Conservation (phyloP, 129 eudicot species). For the Solidago caesia region DNA sequence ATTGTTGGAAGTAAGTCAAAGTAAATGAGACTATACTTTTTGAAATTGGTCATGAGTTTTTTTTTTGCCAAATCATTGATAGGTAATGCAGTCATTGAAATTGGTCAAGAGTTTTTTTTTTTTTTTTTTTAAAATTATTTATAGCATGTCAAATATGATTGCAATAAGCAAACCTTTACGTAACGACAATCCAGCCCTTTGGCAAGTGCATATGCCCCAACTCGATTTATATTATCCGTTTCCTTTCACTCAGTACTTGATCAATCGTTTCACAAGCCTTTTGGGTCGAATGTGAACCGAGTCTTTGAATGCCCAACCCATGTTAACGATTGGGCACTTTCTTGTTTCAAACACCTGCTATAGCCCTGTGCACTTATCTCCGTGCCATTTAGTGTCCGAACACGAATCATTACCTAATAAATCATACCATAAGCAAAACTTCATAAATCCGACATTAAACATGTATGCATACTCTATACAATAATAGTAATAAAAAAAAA, state of each 20-base stretch:
- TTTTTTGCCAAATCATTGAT: too few species aligned
- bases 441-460: neutral
- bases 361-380: conserved; percentile 64
- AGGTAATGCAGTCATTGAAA: too few species aligned
- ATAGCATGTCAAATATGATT: too few species aligned
- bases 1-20: neutral
- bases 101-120: too few species aligned
- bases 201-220: too few species aligned
- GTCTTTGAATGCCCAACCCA: conserved; percentile 89
- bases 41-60: too few species aligned
- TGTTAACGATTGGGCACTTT: conserved; percentile 68
- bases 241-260: conserved; percentile 46
- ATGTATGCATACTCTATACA: neutral
- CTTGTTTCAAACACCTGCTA: conserved; percentile 80
- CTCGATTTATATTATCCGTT: neutral
- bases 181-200: too few species aligned
- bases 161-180: too few species aligned
- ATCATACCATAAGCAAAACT: too few species aligned
- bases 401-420: conserved; percentile 70
- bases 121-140: too few species aligned
- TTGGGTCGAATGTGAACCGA: conserved; percentile 82
- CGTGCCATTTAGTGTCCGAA: conserved; percentile 67
- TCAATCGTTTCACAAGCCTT: conserved; percentile 86
- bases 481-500: neutral
- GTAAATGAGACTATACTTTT: neutral